Conservation (phyloP, 192 early-diverging fungal genomes). For the Haplosporangium gracile region DNA sequence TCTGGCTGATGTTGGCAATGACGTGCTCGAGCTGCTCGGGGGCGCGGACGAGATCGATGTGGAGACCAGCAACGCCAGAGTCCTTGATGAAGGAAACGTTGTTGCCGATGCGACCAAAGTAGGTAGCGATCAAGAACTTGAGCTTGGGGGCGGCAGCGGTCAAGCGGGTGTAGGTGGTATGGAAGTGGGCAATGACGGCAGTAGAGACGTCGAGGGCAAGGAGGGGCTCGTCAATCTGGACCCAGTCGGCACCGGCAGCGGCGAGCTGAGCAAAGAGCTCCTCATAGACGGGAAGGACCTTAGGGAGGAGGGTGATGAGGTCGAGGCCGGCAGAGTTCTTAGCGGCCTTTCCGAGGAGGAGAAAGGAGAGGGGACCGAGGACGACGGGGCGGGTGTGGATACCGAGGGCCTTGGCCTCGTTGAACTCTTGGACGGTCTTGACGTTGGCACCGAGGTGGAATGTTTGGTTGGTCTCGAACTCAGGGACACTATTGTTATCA, state of each 20-base stretch:
- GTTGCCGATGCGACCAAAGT: slow-evolving; percentile 89
- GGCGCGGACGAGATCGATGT: slow-evolving; percentile 92
- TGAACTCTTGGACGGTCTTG: slow-evolving; percentile 88
- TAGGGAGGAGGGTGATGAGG: slow-evolving; percentile 80
- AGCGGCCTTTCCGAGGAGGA: slow-evolving; percentile 87
- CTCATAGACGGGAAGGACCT: slow-evolving; percentile 86
- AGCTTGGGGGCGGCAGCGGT: slow-evolving; percentile 62
- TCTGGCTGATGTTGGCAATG: slow-evolving; percentile 67
- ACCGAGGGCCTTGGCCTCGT: slow-evolving; percentile 92
- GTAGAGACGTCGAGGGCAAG: slow-evolving; percentile 74
- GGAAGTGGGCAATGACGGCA: slow-evolving; percentile 66
- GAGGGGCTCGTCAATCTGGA: slow-evolving; percentile 89
- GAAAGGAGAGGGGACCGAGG: slow-evolving; percentile 92
- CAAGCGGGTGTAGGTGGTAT: slow-evolving; percentile 75
- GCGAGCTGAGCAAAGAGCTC: slow-evolving; percentile 81
- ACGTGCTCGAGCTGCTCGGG: slow-evolving; percentile 84
- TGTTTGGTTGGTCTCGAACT: slow-evolving; percentile 80
- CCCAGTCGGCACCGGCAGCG: slow-evolving; percentile 82
- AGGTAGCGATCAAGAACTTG: slow-evolving; percentile 89
- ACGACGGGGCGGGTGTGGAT: slow-evolving; percentile 94
- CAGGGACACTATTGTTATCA: slow-evolving; percentile 79
- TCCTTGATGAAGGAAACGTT: slow-evolving; percentile 80
- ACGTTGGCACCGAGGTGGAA: slow-evolving; percentile 75
- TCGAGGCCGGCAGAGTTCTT: slow-evolving; percentile 77
- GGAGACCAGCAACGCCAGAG: slow-evolving; percentile 87